These are phyloP conservation scores for Rhodosorus marinus DNA, from an alignment of 23 red algal genomes.

Conservation along the genomic window DNA sequence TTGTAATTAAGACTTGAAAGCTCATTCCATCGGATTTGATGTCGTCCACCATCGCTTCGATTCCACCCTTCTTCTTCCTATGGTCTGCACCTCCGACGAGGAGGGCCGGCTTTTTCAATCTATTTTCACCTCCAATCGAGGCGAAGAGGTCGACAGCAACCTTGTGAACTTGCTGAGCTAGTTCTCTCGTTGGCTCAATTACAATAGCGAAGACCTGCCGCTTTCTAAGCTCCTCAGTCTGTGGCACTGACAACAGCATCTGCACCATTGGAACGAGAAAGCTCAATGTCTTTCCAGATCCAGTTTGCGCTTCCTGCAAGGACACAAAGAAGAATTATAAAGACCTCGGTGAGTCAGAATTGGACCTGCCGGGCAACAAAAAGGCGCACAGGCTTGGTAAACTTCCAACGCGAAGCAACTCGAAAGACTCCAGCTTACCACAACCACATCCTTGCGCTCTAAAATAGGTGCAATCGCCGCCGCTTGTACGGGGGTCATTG, in stretches of 20 bases:
- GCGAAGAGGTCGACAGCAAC: constrained; percentile 42
- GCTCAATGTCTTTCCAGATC: constrained; percentile 82
- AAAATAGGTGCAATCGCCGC: constrained; percentile 67
- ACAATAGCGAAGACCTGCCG: constrained; percentile 20
- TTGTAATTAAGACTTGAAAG: constrained; percentile 39
- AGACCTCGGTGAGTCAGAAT: too few relatives aligned
- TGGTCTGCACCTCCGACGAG: not conserved
- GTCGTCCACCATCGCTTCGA: not conserved
- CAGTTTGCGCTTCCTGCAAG: constrained; percentile 85
- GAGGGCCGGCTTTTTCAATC: not conserved
- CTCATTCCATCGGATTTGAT: constrained; percentile 1
- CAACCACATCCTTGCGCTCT: constrained; percentile 45
- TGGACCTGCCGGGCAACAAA: too few relatives aligned
- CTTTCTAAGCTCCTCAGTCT: not conserved
- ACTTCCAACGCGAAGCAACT: too few relatives aligned
- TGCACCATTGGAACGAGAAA: constrained; percentile 68
- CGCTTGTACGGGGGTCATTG: constrained; percentile 78
- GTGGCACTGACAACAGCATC: constrained; percentile 12
- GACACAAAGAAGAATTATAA: too few relatives aligned
- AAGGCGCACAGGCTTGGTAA: too few relatives aligned
- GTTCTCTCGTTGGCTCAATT: constrained; percentile 77
- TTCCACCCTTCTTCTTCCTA: not conserved
- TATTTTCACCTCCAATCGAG: constrained; percentile 12
- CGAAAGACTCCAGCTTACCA: too few relatives aligned
- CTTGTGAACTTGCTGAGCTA: constrained; percentile 50